Percentiles rank a stretch among this genome's conserved stretches.
These are phyloP conservation scores for Tritrichomonas musculus DNA, from an alignment of 208 protist species.

Conservation along the genomic window DNA sequence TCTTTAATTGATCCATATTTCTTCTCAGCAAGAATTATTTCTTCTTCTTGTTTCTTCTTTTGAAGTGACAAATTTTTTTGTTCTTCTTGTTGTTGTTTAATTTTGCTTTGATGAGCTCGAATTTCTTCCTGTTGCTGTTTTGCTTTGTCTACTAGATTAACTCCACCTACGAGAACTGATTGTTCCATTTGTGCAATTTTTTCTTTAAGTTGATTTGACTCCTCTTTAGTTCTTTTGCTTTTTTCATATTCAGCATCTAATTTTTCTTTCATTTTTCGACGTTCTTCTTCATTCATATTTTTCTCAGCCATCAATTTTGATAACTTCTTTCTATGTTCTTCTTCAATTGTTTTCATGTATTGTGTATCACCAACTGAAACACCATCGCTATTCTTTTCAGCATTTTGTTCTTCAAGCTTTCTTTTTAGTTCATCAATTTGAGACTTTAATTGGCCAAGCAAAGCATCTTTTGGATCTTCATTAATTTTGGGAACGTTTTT, in stretches of 20 bases:
- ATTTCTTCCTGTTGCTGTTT: slow-evolving; percentile 3
- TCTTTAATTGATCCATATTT: slow-evolving; percentile 17
- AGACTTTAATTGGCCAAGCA: slow-evolving; percentile 61
- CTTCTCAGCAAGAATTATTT: neutral
- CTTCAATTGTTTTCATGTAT: slow-evolving; percentile 11
- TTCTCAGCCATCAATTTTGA: neutral
- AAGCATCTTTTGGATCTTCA: slow-evolving; percentile 68
- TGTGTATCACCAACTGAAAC: neutral
- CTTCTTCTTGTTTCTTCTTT: neutral
- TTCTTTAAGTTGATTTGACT: neutral
- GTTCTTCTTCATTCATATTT: slow-evolving; percentile 33
- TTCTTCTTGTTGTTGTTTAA: neutral
- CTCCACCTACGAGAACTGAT: neutral
- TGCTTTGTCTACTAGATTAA: neutral
- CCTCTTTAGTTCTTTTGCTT: neutral
- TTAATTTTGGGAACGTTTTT: slow-evolving; percentile 72
- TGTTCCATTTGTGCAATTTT: neutral
- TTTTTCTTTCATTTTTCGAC: neutral
- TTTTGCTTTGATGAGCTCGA: neutral
- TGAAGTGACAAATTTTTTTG: neutral
- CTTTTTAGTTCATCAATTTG: slow-evolving; percentile 50
- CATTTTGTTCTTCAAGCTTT: slow-evolving; percentile 46
- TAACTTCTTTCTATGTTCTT: neutral
- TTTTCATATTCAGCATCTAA: slow-evolving; percentile 5
- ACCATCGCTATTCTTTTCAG: neutral